A percentile compares a stretch with the other conserved stretches of the same genome.
phyloP scores from a whole-genome alignment of 306 rosid species.

The Fragaria nilgerrensis region DNA sequence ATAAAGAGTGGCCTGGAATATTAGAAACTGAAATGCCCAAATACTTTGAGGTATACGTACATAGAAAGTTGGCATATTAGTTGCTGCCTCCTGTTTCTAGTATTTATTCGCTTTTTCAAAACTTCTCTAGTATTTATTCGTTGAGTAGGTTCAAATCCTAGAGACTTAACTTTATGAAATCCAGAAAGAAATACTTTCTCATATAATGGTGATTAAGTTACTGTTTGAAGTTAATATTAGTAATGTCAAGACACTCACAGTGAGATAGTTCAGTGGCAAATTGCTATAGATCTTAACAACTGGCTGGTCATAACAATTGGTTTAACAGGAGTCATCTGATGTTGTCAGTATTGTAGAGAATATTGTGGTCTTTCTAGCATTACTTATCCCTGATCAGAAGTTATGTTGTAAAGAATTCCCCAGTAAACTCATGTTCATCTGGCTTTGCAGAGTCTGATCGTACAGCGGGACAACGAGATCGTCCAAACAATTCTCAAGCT shows the following conservation, averaged over 20 bases:
- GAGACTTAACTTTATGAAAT: no score
- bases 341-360: not conserved
- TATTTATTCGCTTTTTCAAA: no score
- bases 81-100: not conserved
- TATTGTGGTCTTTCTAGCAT: not conserved
- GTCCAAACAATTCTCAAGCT: not conserved
- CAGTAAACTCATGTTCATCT: conserved; percentile 21
- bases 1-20: not conserved
- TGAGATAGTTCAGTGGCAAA: not conserved
- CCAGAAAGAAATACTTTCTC: no score
- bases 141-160: no score
- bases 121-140: no score
- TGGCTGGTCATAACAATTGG: not conserved
- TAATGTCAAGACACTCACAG: not conserved
- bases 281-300: not conserved
- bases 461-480: conserved; percentile 32
- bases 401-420: conserved; percentile 19
- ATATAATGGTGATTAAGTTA: no score
- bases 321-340: not conserved
- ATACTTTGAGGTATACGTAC: not conserved
- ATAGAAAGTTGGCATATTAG: not conserved
- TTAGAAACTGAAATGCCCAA: not conserved
- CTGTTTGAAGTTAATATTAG: not conserved
- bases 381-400: not conserved
- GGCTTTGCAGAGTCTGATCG: conserved; percentile 66